Conservation (phyloP, 2,329 filamentous ascomycete species). For the Teratosphaeria viscida region DNA sequence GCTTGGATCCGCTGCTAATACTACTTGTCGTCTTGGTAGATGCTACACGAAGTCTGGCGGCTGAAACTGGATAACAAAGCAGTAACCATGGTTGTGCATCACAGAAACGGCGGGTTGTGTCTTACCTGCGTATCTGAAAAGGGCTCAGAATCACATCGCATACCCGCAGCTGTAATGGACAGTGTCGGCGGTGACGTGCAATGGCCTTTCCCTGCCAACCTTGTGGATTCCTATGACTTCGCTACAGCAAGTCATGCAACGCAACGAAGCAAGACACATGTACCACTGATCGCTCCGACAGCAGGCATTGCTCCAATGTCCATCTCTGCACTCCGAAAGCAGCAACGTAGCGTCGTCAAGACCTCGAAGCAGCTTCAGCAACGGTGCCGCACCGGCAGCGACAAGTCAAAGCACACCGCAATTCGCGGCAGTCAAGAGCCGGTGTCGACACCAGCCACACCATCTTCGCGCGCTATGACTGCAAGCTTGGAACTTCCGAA, state of each 20-base stretch:
- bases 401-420: background rate
- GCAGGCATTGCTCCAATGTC: slow-evolving; percentile 1
- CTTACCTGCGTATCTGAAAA: slow-evolving; percentile 1
- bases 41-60: slow-evolving; percentile 8
- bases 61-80: slow-evolving; percentile 3
- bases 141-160: background rate
- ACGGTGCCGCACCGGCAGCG: background rate
- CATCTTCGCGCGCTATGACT: slow-evolving; percentile 12
- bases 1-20: background rate
- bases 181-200: slow-evolving; percentile 3
- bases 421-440: background rate
- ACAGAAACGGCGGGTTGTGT: background rate
- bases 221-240: background rate
- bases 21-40: background rate
- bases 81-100: background rate
- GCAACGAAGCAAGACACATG: background rate
- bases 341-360: background rate
- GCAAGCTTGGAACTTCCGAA: slow-evolving; percentile 21
- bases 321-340: background rate
- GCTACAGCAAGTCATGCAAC: background rate
- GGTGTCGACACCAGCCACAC: slow-evolving; percentile 1
- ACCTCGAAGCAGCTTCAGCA: slow-evolving; percentile 7
- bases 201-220: background rate
- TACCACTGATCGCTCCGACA: background rate
- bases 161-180: slow-evolving; percentile 6